Base-by-base conservation (phyloP, 306 rosid species). In the Gastrolobium villosum region DNA sequence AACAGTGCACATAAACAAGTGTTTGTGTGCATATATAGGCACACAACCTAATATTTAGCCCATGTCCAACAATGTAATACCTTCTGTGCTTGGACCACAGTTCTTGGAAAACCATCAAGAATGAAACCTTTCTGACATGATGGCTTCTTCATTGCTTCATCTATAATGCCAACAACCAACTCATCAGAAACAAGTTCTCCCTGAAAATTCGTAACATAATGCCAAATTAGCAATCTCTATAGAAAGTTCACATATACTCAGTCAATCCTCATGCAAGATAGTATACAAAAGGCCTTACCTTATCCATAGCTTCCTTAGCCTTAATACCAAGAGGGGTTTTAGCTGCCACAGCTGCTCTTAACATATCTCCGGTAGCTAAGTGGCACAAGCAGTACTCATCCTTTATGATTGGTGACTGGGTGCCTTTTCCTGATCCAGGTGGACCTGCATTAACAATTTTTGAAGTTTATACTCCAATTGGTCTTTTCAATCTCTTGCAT, bases 391-490 rank as follows among this genome's bases (percentile, higher is more conserved):
- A 96, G 79, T 88, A 88, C 56, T 96, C 99, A 53, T 96, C 98
- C 91, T 93, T 96, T 52, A 96, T 90, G 34, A 96, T 88, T 75
- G 99, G 99, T 0, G 99, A 93, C 77, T 96, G 98, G 76, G 99
- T 96, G 11, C 99, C 99, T 79, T 96, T 96, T 75, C 99, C 99
- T 36, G 99, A 96, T 65, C 99, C 99, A 80, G 99, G 99, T 85
- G 99, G 99, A 57, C 99, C 99, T 96, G 89, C 83, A 87, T 37
- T 64, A 62, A 15, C 72, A 78, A 81, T 37, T 62, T 72, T 70
- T 56, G 62, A 77, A 9, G 55, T 49, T 81, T 34, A 66, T n/a
- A 14, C 15, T 60, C 35, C 45, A n/a, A 20, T 59, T 44, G 10
- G 11, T 13, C 4, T 43, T 44, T 44, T 54, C 6, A 56, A 39